Evolutionary conservation across 2,329 filamentous ascomycete genomes (phyloP), one percentile per base, ranked within the genome.

Genomic region (Xylariaceae sp.): DNA sequence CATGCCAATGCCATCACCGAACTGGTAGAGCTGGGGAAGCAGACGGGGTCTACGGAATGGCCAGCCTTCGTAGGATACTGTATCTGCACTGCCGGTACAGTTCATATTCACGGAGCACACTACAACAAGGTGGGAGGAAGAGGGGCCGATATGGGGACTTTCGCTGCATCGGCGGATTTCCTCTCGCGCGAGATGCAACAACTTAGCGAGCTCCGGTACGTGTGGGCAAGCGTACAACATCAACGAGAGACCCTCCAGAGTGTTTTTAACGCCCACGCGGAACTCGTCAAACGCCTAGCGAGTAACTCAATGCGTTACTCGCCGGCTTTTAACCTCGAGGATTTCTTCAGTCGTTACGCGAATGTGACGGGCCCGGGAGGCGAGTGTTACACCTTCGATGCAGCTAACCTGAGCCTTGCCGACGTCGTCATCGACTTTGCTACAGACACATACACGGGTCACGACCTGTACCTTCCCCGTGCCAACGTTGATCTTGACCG

Each of bases 1-100:
- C 92, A 96, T 64, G 91, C 92, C 5, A 96, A 96, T 68, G 91
- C 91, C 4, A 93, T 96, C 48, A 87, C 90, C 1, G 91, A 96
- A 68, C 77, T 96, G 2, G 87, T 92, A 4, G 89, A 94, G 69
- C 83, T 93, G 14, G 90, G 90, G 1, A 88, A 88, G 61, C 88
- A 89, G 63, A 87, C 87, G 1, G 83, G 85, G 1, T 84, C 88
- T 2, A 86, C 93, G 19, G 91, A 95, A 72, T 96, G 91, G 91
- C 90, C 92, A 0, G 87, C 88, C 0, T 93, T 96, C 69, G 88
- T 95, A 2, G 90, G 91, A 6, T 96, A 94, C 71, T 95, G 91
- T 69, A 86, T 96, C 44, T 91, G 87, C 73, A 94, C 91, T 2
- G 92, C 92, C 2, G 92, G 90, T 4, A 96, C 92, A 0, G 91